Base-by-base conservation (phyloP, 1,284 basidiomycete genomes). In the Leccinum huronense region DNA sequence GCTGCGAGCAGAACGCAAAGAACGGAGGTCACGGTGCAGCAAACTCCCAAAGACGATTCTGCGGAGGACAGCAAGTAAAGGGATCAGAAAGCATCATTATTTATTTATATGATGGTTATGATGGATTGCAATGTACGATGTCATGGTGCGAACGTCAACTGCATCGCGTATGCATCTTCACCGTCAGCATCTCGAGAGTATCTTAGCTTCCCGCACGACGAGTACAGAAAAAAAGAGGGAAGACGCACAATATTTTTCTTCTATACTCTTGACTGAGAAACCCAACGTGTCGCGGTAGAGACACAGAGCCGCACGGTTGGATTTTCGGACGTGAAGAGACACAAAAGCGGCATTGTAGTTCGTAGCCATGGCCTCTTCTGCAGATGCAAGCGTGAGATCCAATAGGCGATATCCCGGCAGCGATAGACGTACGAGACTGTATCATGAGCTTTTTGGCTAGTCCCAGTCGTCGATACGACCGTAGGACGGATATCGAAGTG, bases 391-490 rank as follows among this genome's bases (percentile, higher is more conserved):
- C 34, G 61, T 68, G 61, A 63, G 58, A 42, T 57, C 60, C 51
- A 31, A 42, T 57, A 48, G 30, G 57, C 30, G 11, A 63, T 10
- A 55, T 30, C 19, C 13, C 45, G 30, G 30, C 36, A 63, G 57
- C 36, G 54, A 40, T 30, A 34, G 23, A 83, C 91, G 70, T 74
- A 96, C 95, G 95, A 59, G 94, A 93, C 72, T 94, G 93, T 38
- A 94, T 75, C 95, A 98, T 97, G 60, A 98, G 81, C 75, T 93
- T 93, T 79, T 97, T 96, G 42, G 95, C 95, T 3, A 98, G 79
- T 23, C 95, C 95, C 57, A 97, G 79, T 62, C 95, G 84, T 69
- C 95, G 84, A 77, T 97, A 95, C 10, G 93, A 90, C 65, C 95
- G 83, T 59, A 97, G 77, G n/a, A 97, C 95, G 6, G 94, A 96